Evolutionary conservation across 192 early-diverging fungal genomes (phyloP), one percentile per base, ranked within the genome.

Genomic region (Entomortierella parvispora): DNA sequence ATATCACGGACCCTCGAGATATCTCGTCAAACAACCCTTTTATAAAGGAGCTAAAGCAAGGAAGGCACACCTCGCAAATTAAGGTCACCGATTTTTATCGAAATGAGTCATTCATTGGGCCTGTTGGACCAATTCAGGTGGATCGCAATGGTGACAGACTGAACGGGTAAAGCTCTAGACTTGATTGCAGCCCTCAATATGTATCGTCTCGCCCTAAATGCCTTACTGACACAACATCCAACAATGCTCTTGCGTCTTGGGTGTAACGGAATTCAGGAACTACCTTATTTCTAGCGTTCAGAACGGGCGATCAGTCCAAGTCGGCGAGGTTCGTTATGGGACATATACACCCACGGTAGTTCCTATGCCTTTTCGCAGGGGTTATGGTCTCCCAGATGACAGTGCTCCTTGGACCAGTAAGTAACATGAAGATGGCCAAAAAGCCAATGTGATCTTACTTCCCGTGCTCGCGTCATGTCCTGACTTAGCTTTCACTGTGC

Each of bases 131-230:
- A 0, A 46, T 71, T 28, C 43, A 46, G 1, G 33, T 71, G 0
- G 58, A 64, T 37, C 2, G 8, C 14, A 58, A 50, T 31, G 60
- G 69, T 4, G 69, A 71, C 32, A 33, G 53, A 25, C 14, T 51
- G 47, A 18, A 40, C 4, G 62, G 69, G 69, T 71, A 58, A 51
- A 26, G 25, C 10, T 56, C 12, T n/a, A n/a, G n/a, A n/a, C n/a
- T n/a, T n/a, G n/a, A n/a, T n/a, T n/a, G n/a, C n/a, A n/a, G n/a
- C n/a, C n/a, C n/a, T n/a, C n/a, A n/a, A n/a, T n/a, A n/a, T n/a
- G n/a, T n/a, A n/a, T n/a, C n/a, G n/a, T n/a, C n/a, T n/a, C n/a
- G n/a, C n/a, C n/a, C n/a, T n/a, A n/a, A n/a, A n/a, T n/a, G n/a
- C n/a, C n/a, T n/a, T n/a, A n/a, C n/a, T 40, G 37, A 12, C 5